These are phyloP conservation scores for Stachybotrys echinatus DNA, from an alignment of 2,329 filamentous ascomycete species.

Conservation along the genomic window DNA sequence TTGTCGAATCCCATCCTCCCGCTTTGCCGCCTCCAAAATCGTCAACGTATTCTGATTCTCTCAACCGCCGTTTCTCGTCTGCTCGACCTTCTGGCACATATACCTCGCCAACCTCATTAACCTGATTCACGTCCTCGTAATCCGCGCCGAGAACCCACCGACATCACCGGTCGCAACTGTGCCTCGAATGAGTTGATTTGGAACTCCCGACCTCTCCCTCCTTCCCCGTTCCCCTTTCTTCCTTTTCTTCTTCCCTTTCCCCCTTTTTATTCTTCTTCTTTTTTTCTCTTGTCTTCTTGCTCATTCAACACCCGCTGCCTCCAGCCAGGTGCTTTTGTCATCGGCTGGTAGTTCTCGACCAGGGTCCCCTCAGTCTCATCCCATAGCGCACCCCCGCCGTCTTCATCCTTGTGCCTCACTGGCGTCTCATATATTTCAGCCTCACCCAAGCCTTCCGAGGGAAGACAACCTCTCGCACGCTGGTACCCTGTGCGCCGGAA, in stretches of 20 bases:
- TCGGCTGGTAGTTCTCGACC: neutral
- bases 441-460: constrained; percentile 6
- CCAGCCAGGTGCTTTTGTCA: too few species aligned
- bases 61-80: neutral
- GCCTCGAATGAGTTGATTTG: neutral
- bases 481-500: too few species aligned
- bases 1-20: neutral
- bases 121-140: neutral
- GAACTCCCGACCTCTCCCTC: constrained; percentile 3
- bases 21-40: too few species aligned
- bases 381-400: neutral
- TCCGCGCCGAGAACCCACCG: neutral
- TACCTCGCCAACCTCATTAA: neutral
- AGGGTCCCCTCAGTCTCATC: neutral
- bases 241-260: constrained; percentile 3
- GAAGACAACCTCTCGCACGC: neutral
- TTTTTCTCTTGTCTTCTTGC: constrained; percentile 12
- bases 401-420: neutral
- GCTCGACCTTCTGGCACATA: neutral
- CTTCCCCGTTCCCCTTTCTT: constrained; percentile 1
- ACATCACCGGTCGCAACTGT: neutral
- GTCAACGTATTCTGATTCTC: neutral
- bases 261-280: constrained; percentile 4
- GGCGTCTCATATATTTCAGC: constrained; percentile 2
- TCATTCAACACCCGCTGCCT: constrained; percentile 11